phyloP scores from a whole-genome alignment of 768 basidiomycete genomes.

The Daedaleopsis sinensis region DNA sequence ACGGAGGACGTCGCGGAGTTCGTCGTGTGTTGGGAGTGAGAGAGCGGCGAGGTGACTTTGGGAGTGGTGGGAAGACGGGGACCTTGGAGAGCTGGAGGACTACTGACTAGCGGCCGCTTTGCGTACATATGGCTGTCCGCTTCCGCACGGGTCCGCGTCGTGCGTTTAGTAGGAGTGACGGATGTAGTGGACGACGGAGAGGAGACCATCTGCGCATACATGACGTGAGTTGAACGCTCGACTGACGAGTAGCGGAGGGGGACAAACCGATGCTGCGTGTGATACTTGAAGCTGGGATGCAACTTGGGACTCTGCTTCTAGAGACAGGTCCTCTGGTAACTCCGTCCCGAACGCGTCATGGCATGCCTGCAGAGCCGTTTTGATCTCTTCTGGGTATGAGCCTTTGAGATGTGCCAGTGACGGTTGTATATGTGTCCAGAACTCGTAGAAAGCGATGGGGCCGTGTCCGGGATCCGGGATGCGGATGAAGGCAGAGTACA shows the following conservation, averaged over 20 bases:
- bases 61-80: not conserved
- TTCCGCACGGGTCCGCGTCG: not conserved
- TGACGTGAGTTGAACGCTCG: not conserved
- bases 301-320: constrained; percentile 21
- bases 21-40: not conserved
- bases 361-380: constrained; percentile 48
- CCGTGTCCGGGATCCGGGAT: constrained; percentile 51
- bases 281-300: not conserved
- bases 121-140: not conserved
- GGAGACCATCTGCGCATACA: not conserved
- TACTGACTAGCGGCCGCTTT: not conserved
- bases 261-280: not conserved
- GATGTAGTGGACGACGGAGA: not conserved
- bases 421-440: constrained; percentile 52
- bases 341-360: constrained; percentile 49
- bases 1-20: not conserved
- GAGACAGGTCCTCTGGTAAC: constrained; percentile 46
- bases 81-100: not conserved
- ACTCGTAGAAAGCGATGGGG: constrained; percentile 54
- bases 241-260: no score
- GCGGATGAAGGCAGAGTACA: constrained; percentile 53
- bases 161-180: not conserved
- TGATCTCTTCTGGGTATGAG: constrained; percentile 46
- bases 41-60: not conserved
- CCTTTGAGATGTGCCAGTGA: constrained; percentile 1